phyloP scores from a whole-genome alignment of 108 stramenopile species.

The Stephanodiscus triporus region DNA sequence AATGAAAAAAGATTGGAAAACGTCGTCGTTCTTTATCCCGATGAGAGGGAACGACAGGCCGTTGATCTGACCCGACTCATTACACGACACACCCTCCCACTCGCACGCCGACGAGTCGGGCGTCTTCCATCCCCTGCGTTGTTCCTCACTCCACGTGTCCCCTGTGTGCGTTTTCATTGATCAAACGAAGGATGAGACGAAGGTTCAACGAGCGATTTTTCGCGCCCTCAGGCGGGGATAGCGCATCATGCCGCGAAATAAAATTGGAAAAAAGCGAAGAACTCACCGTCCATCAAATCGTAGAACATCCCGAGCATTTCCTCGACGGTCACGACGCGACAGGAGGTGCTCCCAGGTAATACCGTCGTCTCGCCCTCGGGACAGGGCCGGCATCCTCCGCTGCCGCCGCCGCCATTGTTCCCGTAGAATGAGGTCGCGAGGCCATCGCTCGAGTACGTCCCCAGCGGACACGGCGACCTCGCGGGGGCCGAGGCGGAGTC shows the following conservation, averaged over 20 bases:
- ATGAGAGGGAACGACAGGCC: not conserved
- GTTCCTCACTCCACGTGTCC: conserved; percentile 6
- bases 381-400: conserved; percentile 53
- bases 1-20: not conserved
- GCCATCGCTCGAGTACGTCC: too few relatives aligned
- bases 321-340: conserved; percentile 38
- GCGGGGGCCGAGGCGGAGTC: not conserved
- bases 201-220: not conserved
- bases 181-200: not conserved
- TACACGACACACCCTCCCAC: conserved; percentile 60
- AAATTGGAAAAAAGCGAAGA: too few relatives aligned
- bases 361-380: conserved; percentile 54
- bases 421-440: too few relatives aligned
- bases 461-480: conserved; percentile 57
- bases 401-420: conserved; percentile 22
- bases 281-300: conserved; percentile 53
- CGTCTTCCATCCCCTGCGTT: conserved; percentile 10
- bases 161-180: not conserved
- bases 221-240: not conserved
- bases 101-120: conserved; percentile 24
- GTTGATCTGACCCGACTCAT: conserved; percentile 43
- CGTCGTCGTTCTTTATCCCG: not conserved
- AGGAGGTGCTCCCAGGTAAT: conserved; percentile 48
- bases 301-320: conserved; percentile 65
- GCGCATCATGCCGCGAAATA: not conserved